phyloP scores from a whole-genome alignment of 495 filamentous ascomycete species.

The Aspergillus biplanus region DNA sequence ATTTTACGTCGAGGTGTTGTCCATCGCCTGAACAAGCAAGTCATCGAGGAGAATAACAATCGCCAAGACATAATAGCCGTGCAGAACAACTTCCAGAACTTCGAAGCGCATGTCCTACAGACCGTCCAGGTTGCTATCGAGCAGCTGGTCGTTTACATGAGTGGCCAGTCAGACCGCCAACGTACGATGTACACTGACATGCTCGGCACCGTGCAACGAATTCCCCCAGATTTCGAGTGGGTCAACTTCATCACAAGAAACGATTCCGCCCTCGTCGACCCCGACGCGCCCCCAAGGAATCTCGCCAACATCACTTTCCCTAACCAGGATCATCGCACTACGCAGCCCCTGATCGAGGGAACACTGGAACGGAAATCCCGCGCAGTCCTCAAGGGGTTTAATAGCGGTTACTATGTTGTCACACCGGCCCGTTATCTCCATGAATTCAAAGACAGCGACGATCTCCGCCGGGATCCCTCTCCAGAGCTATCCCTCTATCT shows the following conservation, averaged over 20 bases:
- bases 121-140: slow-evolving; percentile 81
- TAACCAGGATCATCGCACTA: slow-evolving; percentile 82
- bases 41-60: slow-evolving; percentile 93
- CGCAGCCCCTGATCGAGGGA: slow-evolving; percentile 83
- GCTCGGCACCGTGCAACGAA: slow-evolving; percentile 70
- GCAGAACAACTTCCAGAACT: slow-evolving; percentile 84
- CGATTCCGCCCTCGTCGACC: slow-evolving; percentile 74
- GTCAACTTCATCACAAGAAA: slow-evolving; percentile 75
- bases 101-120: slow-evolving; percentile 83
- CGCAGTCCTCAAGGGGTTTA: slow-evolving; percentile 77
- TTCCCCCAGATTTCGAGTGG: slow-evolving; percentile 94
- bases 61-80: slow-evolving; percentile 85
- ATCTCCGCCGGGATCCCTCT: slow-evolving; percentile 74
- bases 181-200: slow-evolving; percentile 83
- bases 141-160: slow-evolving; percentile 76
- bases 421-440: slow-evolving; percentile 86
- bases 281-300: slow-evolving; percentile 69
- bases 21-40: slow-evolving; percentile 85
- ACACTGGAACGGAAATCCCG: slow-evolving; percentile 83
- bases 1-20: slow-evolving; percentile 79
- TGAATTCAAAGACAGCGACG: slow-evolving; percentile 94
- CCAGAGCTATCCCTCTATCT: slow-evolving; percentile 91
- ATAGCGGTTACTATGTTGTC: slow-evolving; percentile 83
- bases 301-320: slow-evolving; percentile 77
- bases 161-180: slow-evolving; percentile 78